phyloP scores from a whole-genome alignment of 2,329 filamentous ascomycete genomes.

The Zymoseptoria ardabiliae region DNA sequence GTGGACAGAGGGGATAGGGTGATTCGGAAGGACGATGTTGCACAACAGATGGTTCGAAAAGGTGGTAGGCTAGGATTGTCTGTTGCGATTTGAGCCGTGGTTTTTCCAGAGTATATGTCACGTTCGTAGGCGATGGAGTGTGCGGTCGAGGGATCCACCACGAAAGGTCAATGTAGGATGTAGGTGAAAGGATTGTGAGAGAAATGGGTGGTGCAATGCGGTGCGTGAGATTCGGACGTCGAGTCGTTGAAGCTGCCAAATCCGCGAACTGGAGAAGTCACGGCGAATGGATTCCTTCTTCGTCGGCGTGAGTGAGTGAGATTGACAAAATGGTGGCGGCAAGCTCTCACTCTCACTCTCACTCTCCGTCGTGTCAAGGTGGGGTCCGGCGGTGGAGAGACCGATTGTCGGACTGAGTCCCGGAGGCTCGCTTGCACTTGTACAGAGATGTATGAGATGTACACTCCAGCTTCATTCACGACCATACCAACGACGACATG shows the following conservation, averaged over 20 bases:
- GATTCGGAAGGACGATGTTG: not conserved
- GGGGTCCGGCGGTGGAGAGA: not conserved
- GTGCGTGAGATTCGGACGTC: not conserved
- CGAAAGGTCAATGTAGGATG: not conserved
- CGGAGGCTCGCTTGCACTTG: not conserved
- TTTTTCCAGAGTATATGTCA: not conserved
- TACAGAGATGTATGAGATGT: not conserved
- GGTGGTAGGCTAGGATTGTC: not conserved
- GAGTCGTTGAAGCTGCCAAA: not conserved
- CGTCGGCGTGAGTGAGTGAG: too few species aligned
- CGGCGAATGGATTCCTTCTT: not conserved
- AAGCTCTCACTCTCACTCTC: too few species aligned
- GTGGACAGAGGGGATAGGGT: too few species aligned
- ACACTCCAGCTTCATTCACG: not conserved
- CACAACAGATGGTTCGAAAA: not conserved
- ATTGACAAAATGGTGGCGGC: not conserved
- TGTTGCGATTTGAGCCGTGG: not conserved
- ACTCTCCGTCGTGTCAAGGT: not conserved
- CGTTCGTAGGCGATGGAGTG: too few species aligned
- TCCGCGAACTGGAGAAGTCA: not conserved
- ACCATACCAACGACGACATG: not conserved
- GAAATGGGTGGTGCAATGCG: not conserved
- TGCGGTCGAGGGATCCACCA: not conserved
- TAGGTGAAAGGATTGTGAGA: not conserved
- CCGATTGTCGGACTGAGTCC: not conserved